These are phyloP conservation scores for Camillea tinctor DNA, from an alignment of 2,329 filamentous ascomycete species.

Conservation along the genomic window DNA sequence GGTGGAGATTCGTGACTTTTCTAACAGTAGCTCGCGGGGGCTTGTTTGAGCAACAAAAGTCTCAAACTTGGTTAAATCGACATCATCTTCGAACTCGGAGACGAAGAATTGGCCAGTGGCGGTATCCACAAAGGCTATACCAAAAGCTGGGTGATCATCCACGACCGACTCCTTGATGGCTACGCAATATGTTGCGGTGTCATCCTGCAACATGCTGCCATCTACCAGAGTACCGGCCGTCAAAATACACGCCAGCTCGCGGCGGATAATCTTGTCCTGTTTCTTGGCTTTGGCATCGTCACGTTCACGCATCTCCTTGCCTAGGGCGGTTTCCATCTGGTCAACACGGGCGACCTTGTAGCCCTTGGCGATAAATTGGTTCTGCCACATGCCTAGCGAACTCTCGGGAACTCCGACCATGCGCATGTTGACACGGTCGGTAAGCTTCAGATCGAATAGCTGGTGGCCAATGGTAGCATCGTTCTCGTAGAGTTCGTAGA, in stretches of 20 bases:
- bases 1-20: constrained; percentile 83
- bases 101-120: constrained; percentile 93
- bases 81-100: constrained; percentile 89
- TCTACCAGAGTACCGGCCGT: constrained; percentile 93
- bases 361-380: constrained; percentile 96
- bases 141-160: constrained; percentile 78
- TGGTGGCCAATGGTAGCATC: constrained; percentile 96
- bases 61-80: constrained; percentile 94
- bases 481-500: constrained; percentile 97
- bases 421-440: constrained; percentile 97
- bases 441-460: constrained; percentile 95
- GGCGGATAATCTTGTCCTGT: constrained; percentile 87
- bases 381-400: constrained; percentile 94
- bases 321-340: constrained; percentile 92
- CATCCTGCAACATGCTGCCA: constrained; percentile 93
- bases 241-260: constrained; percentile 86
- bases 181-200: constrained; percentile 95
- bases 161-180: constrained; percentile 82
- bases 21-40: constrained; percentile 83
- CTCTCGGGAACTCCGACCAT: constrained; percentile 98
- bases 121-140: constrained; percentile 90
- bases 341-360: constrained; percentile 97
- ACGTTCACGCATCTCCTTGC: constrained; percentile 98
- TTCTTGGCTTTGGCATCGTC: constrained; percentile 66
- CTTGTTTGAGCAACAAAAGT: constrained; percentile 91